Evolutionary conservation across 225 moss, liverwort and hornwort species (phyloP).

Genomic region (Marchantia polymorpha): DNA sequence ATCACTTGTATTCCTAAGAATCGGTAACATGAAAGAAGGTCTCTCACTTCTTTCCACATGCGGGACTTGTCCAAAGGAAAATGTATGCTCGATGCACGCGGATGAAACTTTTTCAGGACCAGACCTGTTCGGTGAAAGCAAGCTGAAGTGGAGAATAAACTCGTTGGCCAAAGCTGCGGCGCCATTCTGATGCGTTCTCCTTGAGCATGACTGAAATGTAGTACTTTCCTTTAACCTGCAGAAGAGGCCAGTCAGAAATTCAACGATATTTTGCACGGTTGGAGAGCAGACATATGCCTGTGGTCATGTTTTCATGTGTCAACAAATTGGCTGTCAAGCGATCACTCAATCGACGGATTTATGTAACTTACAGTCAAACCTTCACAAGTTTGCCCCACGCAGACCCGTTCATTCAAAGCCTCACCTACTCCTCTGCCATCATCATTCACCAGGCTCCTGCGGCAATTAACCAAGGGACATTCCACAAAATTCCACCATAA

Average conservation of each 20-base stretch:
- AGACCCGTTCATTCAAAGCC: slow-evolving; percentile 30
- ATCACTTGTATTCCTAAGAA: too few species aligned
- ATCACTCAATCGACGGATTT: background rate
- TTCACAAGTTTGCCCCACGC: slow-evolving; percentile 14
- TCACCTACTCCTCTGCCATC: slow-evolving; percentile 40
- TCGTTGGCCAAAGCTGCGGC: slow-evolving; percentile 34
- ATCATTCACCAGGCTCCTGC: slow-evolving; percentile 27
- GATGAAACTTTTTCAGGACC: background rate
- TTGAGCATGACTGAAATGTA: slow-evolving; percentile 15
- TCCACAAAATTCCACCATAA: background rate
- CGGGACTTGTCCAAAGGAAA: too few species aligned
- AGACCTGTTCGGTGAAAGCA: slow-evolving; percentile 28
- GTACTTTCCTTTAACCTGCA: slow-evolving; percentile 28
- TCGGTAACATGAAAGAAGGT: too few species aligned
- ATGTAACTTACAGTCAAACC: slow-evolving; percentile 28
- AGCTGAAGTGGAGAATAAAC: slow-evolving; percentile 32
- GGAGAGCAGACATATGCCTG: background rate
- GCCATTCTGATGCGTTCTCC: slow-evolving; percentile 38
- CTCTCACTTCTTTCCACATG: too few species aligned
- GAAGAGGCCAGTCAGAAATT: background rate
- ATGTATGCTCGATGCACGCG: too few species aligned
- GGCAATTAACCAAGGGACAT: too few species aligned
- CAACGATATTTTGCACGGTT: background rate
- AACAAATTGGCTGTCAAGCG: background rate
- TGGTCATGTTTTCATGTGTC: background rate